Evolutionary conservation across 1,139 yeast genomes (phyloP).

Genomic region (Yamadazyma sp.): DNA sequence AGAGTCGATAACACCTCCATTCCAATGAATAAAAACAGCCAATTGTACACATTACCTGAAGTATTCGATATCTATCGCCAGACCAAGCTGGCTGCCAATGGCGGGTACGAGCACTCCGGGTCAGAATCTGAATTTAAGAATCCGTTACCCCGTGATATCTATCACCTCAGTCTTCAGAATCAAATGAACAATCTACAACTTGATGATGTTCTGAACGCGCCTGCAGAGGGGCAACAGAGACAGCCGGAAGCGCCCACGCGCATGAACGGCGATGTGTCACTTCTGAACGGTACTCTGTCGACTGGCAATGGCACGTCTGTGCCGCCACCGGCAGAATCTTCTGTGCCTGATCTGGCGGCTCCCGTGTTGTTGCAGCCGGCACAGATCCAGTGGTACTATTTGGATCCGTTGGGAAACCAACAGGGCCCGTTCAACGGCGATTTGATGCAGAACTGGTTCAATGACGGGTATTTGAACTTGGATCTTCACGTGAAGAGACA

Average conservation of each 20-base stretch:
- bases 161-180: slow-evolving; percentile 1
- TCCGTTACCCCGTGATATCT: neutral
- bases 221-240: neutral
- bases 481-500: slow-evolving; percentile 59
- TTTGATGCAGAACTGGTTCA: slow-evolving; percentile 78
- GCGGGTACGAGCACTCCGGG: neutral
- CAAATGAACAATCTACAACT: slow-evolving; percentile 1
- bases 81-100: slow-evolving; percentile 25
- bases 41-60: slow-evolving; percentile 50
- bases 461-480: slow-evolving; percentile 58
- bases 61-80: slow-evolving; percentile 54
- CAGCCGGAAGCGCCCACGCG: no score
- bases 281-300: no score
- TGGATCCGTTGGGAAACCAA: slow-evolving; percentile 67
- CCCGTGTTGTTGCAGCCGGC: slow-evolving; percentile 23
- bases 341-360: neutral
- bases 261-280: no score
- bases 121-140: slow-evolving; percentile 1
- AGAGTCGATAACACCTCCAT: slow-evolving; percentile 18
- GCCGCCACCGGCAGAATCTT: no score
- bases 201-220: neutral
- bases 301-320: no score
- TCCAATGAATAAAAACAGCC: slow-evolving; percentile 39
- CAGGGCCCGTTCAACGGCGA: slow-evolving; percentile 82
- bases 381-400: slow-evolving; percentile 65